Percentiles rank a stretch among this genome's conserved stretches.
These are phyloP conservation scores for Sisymbrium altissimum DNA, from an alignment of 345 rosid genomes.

Conservation along the genomic window DNA sequence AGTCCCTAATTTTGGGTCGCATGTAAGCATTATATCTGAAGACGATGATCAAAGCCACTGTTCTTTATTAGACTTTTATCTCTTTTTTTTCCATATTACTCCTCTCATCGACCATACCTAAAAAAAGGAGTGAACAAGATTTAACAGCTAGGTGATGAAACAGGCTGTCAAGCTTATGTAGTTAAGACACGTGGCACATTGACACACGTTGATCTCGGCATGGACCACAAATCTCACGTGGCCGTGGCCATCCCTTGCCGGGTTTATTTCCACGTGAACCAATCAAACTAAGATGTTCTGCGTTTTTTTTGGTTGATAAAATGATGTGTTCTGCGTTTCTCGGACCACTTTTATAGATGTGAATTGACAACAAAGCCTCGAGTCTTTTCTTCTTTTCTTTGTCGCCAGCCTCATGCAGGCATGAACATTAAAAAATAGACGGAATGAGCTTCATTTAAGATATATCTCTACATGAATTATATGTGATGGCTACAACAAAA, in stretches of 20 bases:
- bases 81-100: neutral
- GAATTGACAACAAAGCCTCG: neutral
- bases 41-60: neutral
- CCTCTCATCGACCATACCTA: neutral
- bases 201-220: constrained; percentile 15
- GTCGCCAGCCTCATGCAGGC: neutral
- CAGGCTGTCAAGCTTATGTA: constrained; percentile 28
- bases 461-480: neutral
- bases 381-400: neutral
- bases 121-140: neutral
- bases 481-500: neutral
- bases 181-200: constrained; percentile 10
- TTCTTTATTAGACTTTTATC: neutral
- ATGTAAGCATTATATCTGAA: neutral
- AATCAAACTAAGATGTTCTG: constrained; percentile 16
- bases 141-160: constrained; percentile 6
- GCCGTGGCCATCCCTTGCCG: constrained; percentile 36
- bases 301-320: too few relatives aligned
- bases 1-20: neutral
- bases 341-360: constrained; percentile 11
- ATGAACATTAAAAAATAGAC: neutral
- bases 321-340: constrained; percentile 4
- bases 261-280: constrained; percentile 28
- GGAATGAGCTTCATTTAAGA: neutral
- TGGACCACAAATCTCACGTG: constrained; percentile 41